Evolutionary conservation across 345 rosid genomes (phyloP).

Genomic region (Salix arbutifolia): DNA sequence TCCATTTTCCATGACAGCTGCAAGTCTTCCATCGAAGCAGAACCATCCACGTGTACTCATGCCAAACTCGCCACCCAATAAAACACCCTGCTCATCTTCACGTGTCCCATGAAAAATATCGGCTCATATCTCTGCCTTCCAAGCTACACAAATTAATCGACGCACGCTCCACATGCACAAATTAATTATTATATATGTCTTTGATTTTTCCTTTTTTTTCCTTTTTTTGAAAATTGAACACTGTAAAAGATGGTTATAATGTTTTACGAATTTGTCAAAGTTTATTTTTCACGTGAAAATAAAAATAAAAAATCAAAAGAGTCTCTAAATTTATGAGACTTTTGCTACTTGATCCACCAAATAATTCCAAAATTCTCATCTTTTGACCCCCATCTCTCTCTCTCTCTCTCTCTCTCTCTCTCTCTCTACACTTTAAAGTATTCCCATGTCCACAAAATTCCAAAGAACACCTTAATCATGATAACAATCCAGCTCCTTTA

Average conservation of each 20-base stretch:
- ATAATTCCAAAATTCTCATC: background rate
- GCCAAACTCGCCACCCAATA: background rate
- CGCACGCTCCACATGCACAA: too few species aligned
- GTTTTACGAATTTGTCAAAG: background rate
- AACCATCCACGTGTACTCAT: background rate
- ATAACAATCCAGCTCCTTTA: constrained; percentile 11
- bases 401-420: too few species aligned
- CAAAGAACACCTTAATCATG: background rate
- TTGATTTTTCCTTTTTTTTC: background rate
- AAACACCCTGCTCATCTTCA: background rate
- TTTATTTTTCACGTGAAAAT: background rate
- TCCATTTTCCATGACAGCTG: background rate
- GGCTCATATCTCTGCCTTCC: background rate
- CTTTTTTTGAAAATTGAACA: background rate
- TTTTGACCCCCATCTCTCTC: background rate
- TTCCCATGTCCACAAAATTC: constrained; percentile 37
- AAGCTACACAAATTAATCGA: background rate
- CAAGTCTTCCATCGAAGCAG: background rate
- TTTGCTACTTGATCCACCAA: constrained; percentile 27
- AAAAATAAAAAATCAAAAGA: background rate
- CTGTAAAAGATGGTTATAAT: background rate
- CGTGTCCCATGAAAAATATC: background rate
- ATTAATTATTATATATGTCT: too few species aligned
- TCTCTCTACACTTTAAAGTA: background rate
- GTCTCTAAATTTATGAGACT: background rate